A percentile compares a stretch with the other conserved stretches of the same genome.
Evolutionary conservation across 2,329 filamentous ascomycete species (phyloP).

Genomic region (Nothophoma quercina): DNA sequence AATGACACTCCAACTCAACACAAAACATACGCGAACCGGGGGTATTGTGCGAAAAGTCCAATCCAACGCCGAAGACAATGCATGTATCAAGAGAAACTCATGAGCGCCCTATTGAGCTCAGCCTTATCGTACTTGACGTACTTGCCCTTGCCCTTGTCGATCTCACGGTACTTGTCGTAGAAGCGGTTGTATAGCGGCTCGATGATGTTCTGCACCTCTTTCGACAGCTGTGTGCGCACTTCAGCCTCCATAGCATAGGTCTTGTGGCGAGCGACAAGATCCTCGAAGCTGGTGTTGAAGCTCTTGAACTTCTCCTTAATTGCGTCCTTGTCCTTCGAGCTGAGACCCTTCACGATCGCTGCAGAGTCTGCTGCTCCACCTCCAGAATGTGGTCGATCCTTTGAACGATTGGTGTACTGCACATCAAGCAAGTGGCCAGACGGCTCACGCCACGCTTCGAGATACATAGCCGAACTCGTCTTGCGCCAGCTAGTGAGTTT

Average conservation of each 20-base stretch:
- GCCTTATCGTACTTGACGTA: conserved; percentile 97
- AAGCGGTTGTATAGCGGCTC: conserved; percentile 95
- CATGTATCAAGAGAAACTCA: conserved; percentile 51
- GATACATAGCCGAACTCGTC: conserved; percentile 80
- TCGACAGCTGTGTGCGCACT: conserved; percentile 78
- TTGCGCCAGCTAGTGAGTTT: conserved; percentile 88
- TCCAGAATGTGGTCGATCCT: conserved; percentile 70
- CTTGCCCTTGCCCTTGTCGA: conserved; percentile 97
- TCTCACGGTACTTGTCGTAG: conserved; percentile 96
- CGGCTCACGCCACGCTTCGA: conserved; percentile 87
- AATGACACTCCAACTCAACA: background rate
- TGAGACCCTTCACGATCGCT: conserved; percentile 81
- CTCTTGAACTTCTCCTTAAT: conserved; percentile 95
- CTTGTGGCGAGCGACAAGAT: conserved; percentile 84
- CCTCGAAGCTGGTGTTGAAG: conserved; percentile 92
- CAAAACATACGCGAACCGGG: conserved; percentile 30
- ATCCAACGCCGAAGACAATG: conserved; percentile 27
- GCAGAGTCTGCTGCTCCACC: conserved; percentile 70
- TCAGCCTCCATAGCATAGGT: conserved; percentile 88
- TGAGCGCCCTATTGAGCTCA: conserved; percentile 71
- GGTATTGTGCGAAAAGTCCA: conserved; percentile 44
- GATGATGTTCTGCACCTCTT: conserved; percentile 88
- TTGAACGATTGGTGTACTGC: conserved; percentile 80
- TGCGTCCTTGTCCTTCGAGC: conserved; percentile 90
- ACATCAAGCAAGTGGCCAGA: conserved; percentile 85